These are phyloP conservation scores for Fusarium veterinarium DNA, from an alignment of 2,329 filamentous ascomycete species.

Conservation along the genomic window DNA sequence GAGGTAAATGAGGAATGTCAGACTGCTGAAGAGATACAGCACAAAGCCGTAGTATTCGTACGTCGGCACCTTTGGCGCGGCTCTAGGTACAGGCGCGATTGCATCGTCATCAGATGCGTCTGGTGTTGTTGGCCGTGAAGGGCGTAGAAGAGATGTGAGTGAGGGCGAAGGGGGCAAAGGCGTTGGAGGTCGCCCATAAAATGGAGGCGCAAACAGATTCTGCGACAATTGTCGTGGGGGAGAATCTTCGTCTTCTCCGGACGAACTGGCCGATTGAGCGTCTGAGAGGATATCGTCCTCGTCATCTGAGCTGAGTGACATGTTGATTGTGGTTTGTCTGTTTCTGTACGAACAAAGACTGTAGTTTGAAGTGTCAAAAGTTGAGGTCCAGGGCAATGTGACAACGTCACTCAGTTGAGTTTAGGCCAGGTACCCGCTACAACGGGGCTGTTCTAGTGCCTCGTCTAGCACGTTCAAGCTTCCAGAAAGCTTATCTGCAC, in stretches of 20 bases:
- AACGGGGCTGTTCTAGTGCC: constrained; percentile 16
- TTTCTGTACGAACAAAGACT: neutral
- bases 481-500: constrained; percentile 20
- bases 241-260: constrained; percentile 47
- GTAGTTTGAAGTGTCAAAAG: constrained; percentile 8
- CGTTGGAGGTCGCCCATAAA: constrained; percentile 97
- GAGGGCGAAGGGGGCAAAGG: constrained; percentile 93
- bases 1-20: constrained; percentile 79
- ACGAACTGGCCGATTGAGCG: constrained; percentile 48
- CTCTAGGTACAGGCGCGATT: constrained; percentile 85
- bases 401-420: constrained; percentile 20
- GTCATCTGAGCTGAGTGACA: constrained; percentile 53
- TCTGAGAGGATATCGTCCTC: constrained; percentile 53
- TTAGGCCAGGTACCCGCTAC: constrained; percentile 30
- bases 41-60: constrained; percentile 99
- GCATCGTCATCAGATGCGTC: constrained; percentile 91
- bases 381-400: constrained; percentile 1
- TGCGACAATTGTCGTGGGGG: constrained; percentile 60
- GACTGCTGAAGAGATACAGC: constrained; percentile 87
- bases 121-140: constrained; percentile 91
- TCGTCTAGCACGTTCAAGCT: neutral
- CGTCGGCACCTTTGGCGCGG: constrained; percentile 93
- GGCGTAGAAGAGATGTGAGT: constrained; percentile 88
- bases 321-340: constrained; percentile 16
- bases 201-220: constrained; percentile 79